Evolutionary conservation across 2,329 filamentous ascomycete genomes (phyloP).

Genomic region (Calonectria naviculata): DNA sequence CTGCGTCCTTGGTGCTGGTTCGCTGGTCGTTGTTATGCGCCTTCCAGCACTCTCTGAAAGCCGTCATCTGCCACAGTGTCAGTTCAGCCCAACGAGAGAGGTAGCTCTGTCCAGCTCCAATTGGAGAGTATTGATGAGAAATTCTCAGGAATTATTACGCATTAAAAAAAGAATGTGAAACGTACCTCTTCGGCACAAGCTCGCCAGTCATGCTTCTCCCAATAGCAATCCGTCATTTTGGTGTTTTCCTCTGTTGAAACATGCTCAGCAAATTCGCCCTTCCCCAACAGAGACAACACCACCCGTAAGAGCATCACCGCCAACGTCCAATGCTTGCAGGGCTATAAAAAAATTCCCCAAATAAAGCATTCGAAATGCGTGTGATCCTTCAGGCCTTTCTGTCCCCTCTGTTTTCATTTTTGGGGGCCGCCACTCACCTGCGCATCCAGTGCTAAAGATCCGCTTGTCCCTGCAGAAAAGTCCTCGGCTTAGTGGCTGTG

Average conservation of each 20-base stretch:
- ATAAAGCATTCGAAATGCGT: background rate
- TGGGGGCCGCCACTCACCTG: constrained; percentile 67
- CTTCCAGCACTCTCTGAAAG: constrained; percentile 93
- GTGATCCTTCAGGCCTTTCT: background rate
- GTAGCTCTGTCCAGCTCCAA: background rate
- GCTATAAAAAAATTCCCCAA: background rate
- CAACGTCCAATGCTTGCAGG: background rate
- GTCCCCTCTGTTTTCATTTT: background rate
- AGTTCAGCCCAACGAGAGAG: constrained; percentile 1
- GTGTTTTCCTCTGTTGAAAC: constrained; percentile 78
- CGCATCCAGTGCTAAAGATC: constrained; percentile 96
- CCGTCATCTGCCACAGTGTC: constrained; percentile 76
- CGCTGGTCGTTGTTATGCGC: constrained; percentile 86
- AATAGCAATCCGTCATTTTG: constrained; percentile 95
- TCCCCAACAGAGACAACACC: constrained; percentile 22
- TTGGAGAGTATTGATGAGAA: background rate
- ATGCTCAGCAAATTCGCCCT: constrained; percentile 14
- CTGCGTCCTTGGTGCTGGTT: constrained; percentile 79
- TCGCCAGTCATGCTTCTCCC: constrained; percentile 95
- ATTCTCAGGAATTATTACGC: background rate
- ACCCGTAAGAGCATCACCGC: background rate
- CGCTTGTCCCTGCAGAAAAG: constrained; percentile 83
- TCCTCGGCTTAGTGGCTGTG: constrained; percentile 39
- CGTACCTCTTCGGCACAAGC: constrained; percentile 88
- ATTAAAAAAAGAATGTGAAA: constrained; percentile 15